These are phyloP conservation scores for Lablab purpureus DNA, from an alignment of 306 rosid genomes.

Conservation along the genomic window DNA sequence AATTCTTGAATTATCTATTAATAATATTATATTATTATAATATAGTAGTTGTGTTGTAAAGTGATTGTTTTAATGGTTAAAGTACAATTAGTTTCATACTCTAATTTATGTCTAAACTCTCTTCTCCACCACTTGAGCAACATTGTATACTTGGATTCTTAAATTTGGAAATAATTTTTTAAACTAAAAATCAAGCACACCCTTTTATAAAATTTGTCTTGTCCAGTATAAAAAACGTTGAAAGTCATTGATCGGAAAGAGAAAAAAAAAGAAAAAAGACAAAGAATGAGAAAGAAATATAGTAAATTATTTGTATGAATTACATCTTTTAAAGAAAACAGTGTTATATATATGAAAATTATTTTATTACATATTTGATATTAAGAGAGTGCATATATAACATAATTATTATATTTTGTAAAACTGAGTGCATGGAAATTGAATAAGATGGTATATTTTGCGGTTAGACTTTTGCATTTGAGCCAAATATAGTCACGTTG, in stretches of 20 bases:
- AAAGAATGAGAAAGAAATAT: too few relatives aligned
- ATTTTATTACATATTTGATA: too few relatives aligned
- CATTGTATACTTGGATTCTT: neutral
- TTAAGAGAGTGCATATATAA: neutral
- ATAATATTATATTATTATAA: too few relatives aligned
- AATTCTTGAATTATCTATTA: too few relatives aligned
- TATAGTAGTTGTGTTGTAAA: too few relatives aligned
- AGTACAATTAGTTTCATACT: too few relatives aligned
- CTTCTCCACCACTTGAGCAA: neutral
- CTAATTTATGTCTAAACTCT: neutral
- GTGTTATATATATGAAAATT: too few relatives aligned
- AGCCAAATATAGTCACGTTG: neutral
- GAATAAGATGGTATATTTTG: neutral
- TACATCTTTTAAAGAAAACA: too few relatives aligned
- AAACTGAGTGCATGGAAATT: neutral
- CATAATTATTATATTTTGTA: neutral
- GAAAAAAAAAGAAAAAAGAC: too few relatives aligned
- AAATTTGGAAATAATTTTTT: neutral
- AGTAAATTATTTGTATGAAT: too few relatives aligned
- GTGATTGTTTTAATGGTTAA: too few relatives aligned
- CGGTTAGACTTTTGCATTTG: slow-evolving; percentile 19
- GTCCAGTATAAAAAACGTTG: neutral
- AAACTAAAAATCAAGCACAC: neutral
- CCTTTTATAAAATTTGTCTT: neutral
- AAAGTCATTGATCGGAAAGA: too few relatives aligned